A percentile compares a stretch with the other conserved stretches of the same genome.
These are phyloP conservation scores for Erodium maritimum DNA, from an alignment of 345 rosid species.

Conservation along the genomic window DNA sequence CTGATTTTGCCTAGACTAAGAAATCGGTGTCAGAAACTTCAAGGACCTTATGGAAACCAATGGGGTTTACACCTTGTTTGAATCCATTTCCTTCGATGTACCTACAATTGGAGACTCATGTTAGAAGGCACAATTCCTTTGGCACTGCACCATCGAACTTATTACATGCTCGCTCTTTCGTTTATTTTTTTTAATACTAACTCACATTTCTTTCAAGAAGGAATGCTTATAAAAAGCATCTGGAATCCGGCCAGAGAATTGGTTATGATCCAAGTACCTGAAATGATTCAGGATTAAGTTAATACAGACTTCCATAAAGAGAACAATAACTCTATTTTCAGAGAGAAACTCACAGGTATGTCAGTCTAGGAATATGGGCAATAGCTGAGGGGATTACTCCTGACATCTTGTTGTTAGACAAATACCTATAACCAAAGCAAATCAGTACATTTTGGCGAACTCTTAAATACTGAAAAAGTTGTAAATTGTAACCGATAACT, in stretches of 20 bases:
- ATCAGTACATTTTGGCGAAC: background rate
- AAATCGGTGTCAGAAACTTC: slow-evolving; percentile 65
- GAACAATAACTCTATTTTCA: background rate
- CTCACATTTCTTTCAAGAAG: slow-evolving; percentile 64
- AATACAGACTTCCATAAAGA: too few species aligned
- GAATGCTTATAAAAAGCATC: slow-evolving; percentile 56
- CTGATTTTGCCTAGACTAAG: slow-evolving; percentile 10
- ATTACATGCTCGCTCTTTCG: background rate
- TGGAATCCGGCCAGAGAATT: slow-evolving; percentile 58
- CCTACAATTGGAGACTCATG: slow-evolving; percentile 22
- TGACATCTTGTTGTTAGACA: slow-evolving; percentile 74
- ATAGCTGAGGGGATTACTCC: slow-evolving; percentile 65
- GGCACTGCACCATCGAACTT: background rate
- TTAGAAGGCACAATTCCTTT: too few species aligned
- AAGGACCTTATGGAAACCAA: slow-evolving; percentile 54
- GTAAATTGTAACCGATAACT: slow-evolving; percentile 14
- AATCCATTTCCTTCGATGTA: slow-evolving; percentile 71
- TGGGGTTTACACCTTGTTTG: slow-evolving; percentile 45
- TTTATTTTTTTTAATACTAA: background rate
- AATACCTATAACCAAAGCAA: slow-evolving; percentile 39
- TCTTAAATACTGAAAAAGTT: background rate
- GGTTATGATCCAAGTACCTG: slow-evolving; percentile 81
- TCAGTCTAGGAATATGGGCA: slow-evolving; percentile 66
- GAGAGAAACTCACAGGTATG: slow-evolving; percentile 54
- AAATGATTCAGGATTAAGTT: slow-evolving; percentile 1